Percentiles rank a stretch among this genome's conserved stretches.
Evolutionary conservation across 1,139 yeast species (phyloP).

Genomic region (Pichia cactophila): DNA sequence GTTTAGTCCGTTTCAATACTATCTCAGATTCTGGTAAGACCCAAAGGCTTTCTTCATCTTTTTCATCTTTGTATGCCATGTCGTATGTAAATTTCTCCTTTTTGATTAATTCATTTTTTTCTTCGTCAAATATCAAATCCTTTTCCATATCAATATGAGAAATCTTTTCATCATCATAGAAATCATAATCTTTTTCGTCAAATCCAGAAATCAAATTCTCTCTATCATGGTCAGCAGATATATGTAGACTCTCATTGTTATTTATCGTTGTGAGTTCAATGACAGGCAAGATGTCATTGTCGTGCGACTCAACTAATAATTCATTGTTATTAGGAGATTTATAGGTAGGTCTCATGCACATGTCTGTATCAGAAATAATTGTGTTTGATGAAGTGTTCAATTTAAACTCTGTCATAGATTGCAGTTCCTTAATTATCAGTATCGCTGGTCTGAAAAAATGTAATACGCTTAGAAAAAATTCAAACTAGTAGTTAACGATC

Average conservation of each 20-base stretch:
- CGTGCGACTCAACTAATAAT: background rate
- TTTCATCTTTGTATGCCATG: background rate
- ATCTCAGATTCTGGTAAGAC: background rate
- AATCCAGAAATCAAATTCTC: background rate
- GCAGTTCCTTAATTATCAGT: too few species aligned
- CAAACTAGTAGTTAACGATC: too few species aligned
- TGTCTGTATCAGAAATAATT: background rate
- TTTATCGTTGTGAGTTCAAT: background rate
- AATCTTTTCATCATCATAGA: background rate
- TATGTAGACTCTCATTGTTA: background rate
- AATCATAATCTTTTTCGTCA: background rate
- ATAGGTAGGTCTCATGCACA: slow-evolving; percentile 1
- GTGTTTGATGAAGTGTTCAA: background rate
- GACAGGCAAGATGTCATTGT: background rate
- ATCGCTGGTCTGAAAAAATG: too few species aligned
- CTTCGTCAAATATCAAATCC: background rate
- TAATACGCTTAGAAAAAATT: too few species aligned
- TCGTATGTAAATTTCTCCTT: background rate
- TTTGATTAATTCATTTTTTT: background rate
- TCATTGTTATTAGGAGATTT: background rate
- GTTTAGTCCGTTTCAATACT: background rate
- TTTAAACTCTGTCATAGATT: too few species aligned
- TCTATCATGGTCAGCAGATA: background rate
- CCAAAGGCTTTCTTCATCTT: background rate
- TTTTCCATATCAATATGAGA: background rate